Conservation (phyloP, 208 protist species). For the Leishmania braziliensis region DNA sequence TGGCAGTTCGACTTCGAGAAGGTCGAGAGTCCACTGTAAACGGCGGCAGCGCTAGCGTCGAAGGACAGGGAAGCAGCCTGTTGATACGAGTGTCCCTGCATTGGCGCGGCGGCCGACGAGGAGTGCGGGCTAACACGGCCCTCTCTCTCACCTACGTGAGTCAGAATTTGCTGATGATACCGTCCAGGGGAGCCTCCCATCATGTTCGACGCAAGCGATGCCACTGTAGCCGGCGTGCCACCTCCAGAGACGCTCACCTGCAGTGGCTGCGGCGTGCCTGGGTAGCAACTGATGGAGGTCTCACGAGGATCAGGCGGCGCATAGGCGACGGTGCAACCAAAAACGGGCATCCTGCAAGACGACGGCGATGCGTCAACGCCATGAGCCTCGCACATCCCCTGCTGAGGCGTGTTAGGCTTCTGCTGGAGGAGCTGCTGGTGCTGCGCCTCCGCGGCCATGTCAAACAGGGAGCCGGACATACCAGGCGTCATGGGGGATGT, state of each 20-base stretch:
- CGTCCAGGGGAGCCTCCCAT: background rate
- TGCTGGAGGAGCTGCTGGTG: constrained; percentile 9
- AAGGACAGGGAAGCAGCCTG: background rate
- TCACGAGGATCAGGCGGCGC: background rate
- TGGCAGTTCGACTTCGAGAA: background rate
- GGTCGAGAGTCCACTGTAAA: background rate
- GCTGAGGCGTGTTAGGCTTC: background rate
- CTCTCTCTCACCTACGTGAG: background rate
- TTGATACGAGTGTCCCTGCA: background rate
- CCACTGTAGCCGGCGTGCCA: background rate
- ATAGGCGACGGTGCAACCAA: background rate
- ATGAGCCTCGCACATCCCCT: background rate
- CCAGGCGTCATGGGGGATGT: constrained; percentile 8
- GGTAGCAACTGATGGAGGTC: background rate
- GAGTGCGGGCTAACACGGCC: background rate
- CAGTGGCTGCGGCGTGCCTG: background rate
- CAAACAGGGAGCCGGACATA: background rate
- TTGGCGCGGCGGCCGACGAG: background rate
- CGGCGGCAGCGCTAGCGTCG: background rate
- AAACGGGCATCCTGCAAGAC: background rate
- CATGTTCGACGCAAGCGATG: background rate
- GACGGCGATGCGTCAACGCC: background rate
- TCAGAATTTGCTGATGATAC: background rate
- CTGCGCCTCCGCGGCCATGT: background rate
- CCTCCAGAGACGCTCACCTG: background rate